These are phyloP conservation scores for Rosa lucieae DNA, from an alignment of 306 rosid genomes.

Conservation along the genomic window DNA sequence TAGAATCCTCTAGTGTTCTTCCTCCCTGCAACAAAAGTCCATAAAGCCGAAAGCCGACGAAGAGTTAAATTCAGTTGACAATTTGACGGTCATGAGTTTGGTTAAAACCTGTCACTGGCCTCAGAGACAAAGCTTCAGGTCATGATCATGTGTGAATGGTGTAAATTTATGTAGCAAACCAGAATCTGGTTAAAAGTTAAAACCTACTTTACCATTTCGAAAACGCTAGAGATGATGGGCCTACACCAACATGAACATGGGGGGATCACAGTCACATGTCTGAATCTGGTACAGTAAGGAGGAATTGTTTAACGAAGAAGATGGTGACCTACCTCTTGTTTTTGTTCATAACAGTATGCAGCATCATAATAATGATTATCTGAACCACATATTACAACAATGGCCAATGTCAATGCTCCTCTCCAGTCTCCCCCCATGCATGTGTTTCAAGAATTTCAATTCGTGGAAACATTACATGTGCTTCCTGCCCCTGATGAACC, in stretches of 20 bases:
- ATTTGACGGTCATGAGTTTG: not conserved
- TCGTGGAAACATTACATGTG: constrained; percentile 46
- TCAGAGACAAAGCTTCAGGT: not conserved
- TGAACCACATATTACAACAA: constrained; percentile 1
- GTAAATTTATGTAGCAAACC: constrained; percentile 4
- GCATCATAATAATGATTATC: not conserved
- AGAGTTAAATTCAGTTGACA: not conserved
- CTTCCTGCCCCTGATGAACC: constrained; percentile 9
- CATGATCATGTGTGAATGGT: constrained; percentile 5
- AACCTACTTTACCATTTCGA: not conserved
- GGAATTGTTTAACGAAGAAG: constrained; percentile 2
- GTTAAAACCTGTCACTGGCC: constrained; percentile 12
- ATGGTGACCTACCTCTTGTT: constrained; percentile 16
- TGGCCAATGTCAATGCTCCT: constrained; percentile 13
- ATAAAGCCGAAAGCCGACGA: not conserved
- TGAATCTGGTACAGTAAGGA: not conserved
- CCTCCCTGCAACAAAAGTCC: not conserved
- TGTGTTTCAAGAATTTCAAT: constrained; percentile 12
- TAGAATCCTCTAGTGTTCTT: not conserved
- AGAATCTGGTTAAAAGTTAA: not conserved
- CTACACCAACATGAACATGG: constrained; percentile 14
- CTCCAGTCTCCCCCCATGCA: not conserved
- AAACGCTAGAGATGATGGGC: not conserved
- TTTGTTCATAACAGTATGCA: constrained; percentile 4
- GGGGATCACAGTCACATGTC: constrained; percentile 18